Conservation (phyloP, 257 asterid genomes). For the Galeopsis tetrahit region DNA sequence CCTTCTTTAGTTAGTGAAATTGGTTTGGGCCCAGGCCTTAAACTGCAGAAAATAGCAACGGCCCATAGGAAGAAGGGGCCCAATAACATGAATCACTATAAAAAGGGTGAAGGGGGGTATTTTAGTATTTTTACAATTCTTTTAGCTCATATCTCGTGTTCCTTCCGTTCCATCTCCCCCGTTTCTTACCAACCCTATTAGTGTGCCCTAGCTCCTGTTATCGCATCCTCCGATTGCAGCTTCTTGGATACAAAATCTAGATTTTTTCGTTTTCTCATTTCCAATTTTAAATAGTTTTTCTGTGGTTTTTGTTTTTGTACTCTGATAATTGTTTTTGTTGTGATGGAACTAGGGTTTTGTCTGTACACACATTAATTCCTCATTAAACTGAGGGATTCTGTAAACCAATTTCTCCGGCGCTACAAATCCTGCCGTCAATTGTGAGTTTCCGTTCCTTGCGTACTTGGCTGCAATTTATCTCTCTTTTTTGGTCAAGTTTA, state of each 20-base stretch:
- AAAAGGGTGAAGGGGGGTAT: slow-evolving; percentile 22
- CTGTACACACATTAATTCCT: slow-evolving; percentile 40
- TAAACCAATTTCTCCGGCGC: slow-evolving; percentile 22
- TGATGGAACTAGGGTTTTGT: slow-evolving; percentile 54
- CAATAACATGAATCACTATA: background rate
- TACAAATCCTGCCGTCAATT: slow-evolving; percentile 22
- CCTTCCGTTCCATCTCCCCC: slow-evolving; percentile 11
- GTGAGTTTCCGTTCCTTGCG: slow-evolving; percentile 33
- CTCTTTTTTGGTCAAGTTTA: background rate
- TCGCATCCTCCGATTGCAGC: slow-evolving; percentile 23
- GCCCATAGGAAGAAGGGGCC: slow-evolving; percentile 5
- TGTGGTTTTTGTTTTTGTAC: slow-evolving; percentile 24
- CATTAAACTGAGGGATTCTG: slow-evolving; percentile 37
- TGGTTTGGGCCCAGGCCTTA: slow-evolving; percentile 24
- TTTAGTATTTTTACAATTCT: slow-evolving; percentile 7
- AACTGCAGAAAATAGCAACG: background rate
- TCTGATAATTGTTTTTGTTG: slow-evolving; percentile 52
- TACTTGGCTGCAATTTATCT: slow-evolving; percentile 7
- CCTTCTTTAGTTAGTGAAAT: too few relatives aligned
- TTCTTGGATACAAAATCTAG: slow-evolving; percentile 25
- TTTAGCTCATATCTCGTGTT: slow-evolving; percentile 30
- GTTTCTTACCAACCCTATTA: slow-evolving; percentile 26
- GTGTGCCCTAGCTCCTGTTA: slow-evolving; percentile 30
- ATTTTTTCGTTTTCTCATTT: slow-evolving; percentile 3
- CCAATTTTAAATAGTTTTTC: slow-evolving; percentile 12